Percentiles rank a stretch among this genome's conserved stretches.
phyloP scores from a whole-genome alignment of 2,329 filamentous ascomycete species.

The Paecilomyces sp. region DNA sequence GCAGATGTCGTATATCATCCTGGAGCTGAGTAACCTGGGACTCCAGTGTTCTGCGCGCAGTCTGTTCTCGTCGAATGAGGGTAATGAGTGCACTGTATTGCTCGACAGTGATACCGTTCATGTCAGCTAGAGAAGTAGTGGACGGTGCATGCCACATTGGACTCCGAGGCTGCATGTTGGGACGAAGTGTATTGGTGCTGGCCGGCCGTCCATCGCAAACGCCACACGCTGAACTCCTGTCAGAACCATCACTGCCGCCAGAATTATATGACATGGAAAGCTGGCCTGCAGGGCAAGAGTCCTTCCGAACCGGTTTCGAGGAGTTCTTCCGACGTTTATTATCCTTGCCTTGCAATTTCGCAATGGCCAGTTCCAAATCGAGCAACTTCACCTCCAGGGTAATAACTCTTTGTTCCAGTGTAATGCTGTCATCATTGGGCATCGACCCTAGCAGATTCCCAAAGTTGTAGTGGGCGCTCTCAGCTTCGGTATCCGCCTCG shows the following conservation, averaged over 20 bases:
- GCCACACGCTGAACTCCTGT: conserved; percentile 5
- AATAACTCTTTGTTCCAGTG: conserved; percentile 40
- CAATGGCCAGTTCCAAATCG: conserved; percentile 44
- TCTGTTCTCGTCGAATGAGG: conserved; percentile 40
- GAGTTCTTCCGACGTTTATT: conserved; percentile 7
- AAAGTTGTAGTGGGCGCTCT: conserved; percentile 26
- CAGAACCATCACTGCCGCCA: conserved; percentile 7
- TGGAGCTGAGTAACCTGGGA: conserved; percentile 36
- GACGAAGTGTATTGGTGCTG: conserved; percentile 18
- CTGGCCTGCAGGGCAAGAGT: conserved; percentile 8
- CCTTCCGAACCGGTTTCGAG: conserved; percentile 5
- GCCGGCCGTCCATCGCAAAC: conserved; percentile 15
- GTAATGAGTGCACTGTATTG: conserved; percentile 41
- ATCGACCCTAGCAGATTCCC: conserved; percentile 32
- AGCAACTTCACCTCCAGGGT: conserved; percentile 45
- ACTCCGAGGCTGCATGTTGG: conserved; percentile 18
- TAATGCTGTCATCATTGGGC: conserved; percentile 32
- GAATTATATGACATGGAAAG: conserved; percentile 8
- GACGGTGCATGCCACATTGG: conserved; percentile 20
- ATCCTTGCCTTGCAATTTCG: conserved; percentile 35
- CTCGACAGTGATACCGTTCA: conserved; percentile 34
- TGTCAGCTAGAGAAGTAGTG: conserved; percentile 23
- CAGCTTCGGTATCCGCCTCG: conserved; percentile 10
- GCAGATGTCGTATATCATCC: conserved; percentile 31
- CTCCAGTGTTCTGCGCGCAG: conserved; percentile 38